phyloP scores from a whole-genome alignment of 306 rosid genomes.

The Sophora flavescens region DNA sequence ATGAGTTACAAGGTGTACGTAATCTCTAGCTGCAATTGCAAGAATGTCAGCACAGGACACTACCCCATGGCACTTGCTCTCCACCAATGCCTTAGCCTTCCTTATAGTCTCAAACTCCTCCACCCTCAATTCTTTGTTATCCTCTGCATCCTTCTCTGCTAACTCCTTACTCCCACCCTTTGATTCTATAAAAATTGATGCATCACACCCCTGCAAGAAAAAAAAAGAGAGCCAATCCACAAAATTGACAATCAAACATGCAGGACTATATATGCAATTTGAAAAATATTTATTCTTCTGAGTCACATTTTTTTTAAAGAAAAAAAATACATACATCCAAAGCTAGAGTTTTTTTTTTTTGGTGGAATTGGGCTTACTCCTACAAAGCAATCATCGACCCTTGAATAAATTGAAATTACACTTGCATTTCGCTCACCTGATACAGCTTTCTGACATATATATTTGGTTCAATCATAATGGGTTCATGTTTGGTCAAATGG shows the following conservation, averaged over 20 bases:
- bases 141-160: conserved; percentile 86
- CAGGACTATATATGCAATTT: neutral
- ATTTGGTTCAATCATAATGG: conserved; percentile 27
- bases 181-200: conserved; percentile 71
- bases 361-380: conserved; percentile 64
- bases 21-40: conserved; percentile 94
- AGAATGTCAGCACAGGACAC: conserved; percentile 97
- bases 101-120: conserved; percentile 78
- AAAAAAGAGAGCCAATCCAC: neutral
- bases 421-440: conserved; percentile 38
- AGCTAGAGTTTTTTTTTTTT: neutral
- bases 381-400: conserved; percentile 77
- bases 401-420: conserved; percentile 29
- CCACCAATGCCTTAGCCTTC: conserved; percentile 81
- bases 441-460: conserved; percentile 43
- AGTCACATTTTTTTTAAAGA: too few relatives aligned
- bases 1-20: conserved; percentile 71
- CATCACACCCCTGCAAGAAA: conserved; percentile 90
- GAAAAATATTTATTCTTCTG: neutral
- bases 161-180: conserved; percentile 61
- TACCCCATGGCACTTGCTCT: conserved; percentile 81
- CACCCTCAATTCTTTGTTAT: conserved; percentile 70
- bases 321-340: conserved; percentile 31
- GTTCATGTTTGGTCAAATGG: conserved; percentile 38
- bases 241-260: conserved; percentile 21